Evolutionary conservation across 31 red algal genomes (phyloP).

Genomic region (Bonnemaisonia californica): DNA sequence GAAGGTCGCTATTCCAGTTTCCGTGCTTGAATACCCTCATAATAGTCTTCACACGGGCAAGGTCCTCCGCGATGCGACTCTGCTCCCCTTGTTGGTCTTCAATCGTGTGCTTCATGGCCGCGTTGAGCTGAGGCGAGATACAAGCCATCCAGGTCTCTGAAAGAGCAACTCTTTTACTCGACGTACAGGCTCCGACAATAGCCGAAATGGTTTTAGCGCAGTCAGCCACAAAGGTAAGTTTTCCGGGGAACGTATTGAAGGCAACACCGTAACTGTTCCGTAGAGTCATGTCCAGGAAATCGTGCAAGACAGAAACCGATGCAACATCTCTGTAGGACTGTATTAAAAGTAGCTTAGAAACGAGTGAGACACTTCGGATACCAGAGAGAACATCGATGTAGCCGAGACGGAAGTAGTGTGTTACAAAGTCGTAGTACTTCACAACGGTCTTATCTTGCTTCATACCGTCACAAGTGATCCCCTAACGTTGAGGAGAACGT

Average conservation of each 20-base stretch:
- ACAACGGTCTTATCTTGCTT: neutral
- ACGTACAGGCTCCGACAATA: slow-evolving; percentile 20
- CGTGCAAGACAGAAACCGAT: neutral
- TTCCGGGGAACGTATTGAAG: slow-evolving; percentile 14
- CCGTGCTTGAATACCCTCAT: slow-evolving; percentile 28
- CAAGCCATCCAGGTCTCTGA: slow-evolving; percentile 18
- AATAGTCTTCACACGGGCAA: slow-evolving; percentile 6
- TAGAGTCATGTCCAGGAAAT: too few relatives aligned
- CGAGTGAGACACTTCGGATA: neutral
- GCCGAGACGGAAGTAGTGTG: neutral
- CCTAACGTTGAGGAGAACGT: too few relatives aligned
- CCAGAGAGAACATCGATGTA: neutral
- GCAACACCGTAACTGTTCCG: too few relatives aligned
- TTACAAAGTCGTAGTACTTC: slow-evolving; percentile 11
- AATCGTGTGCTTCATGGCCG: slow-evolving; percentile 9
- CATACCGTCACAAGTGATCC: neutral
- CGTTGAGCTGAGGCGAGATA: slow-evolving; percentile 33
- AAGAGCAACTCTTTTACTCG: slow-evolving; percentile 1
- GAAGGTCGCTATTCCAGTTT: neutral
- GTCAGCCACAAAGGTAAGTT: slow-evolving; percentile 36
- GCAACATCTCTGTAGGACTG: neutral
- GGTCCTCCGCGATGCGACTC: slow-evolving; percentile 3
- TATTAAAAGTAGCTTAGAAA: neutral
- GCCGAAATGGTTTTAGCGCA: neutral
- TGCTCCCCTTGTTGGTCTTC: neutral